Evolutionary conservation across 2,329 filamentous ascomycete genomes (phyloP).

Genomic region (Fusarium incarnatum): DNA sequence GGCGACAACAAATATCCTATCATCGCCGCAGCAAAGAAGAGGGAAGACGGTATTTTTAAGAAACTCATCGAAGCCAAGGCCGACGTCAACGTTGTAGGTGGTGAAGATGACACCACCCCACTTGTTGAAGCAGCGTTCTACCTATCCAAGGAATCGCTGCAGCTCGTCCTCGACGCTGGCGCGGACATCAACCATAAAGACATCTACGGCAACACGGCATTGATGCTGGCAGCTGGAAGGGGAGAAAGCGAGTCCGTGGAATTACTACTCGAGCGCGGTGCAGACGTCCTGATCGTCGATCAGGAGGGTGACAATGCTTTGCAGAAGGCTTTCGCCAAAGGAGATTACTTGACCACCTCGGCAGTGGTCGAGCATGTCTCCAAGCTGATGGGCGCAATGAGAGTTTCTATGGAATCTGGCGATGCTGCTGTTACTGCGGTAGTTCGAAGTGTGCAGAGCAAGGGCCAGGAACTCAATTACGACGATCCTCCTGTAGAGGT

Average conservation of each 20-base stretch:
- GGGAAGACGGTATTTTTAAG: constrained; percentile 52
- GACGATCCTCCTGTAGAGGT: not conserved
- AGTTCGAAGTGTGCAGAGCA: constrained; percentile 18
- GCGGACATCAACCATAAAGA: constrained; percentile 54
- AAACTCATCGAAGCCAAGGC: constrained; percentile 52
- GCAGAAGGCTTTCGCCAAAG: not conserved
- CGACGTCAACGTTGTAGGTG: constrained; percentile 52
- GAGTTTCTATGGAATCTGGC: constrained; percentile 16
- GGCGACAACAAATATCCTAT: constrained; percentile 52
- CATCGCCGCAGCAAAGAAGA: constrained; percentile 51
- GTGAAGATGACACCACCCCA: constrained; percentile 50
- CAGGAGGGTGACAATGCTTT: constrained; percentile 12
- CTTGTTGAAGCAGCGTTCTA: constrained; percentile 53
- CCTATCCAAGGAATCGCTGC: constrained; percentile 49
- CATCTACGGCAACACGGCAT: constrained; percentile 52
- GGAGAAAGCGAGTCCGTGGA: constrained; percentile 44
- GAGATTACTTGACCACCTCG: constrained; percentile 44
- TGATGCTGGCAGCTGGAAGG: constrained; percentile 52
- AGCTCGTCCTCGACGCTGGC: constrained; percentile 51
- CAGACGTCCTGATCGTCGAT: constrained; percentile 20
- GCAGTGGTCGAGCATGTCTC: constrained; percentile 50
- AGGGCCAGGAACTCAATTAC: constrained; percentile 32
- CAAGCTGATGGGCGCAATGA: constrained; percentile 23
- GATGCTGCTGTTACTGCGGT: constrained; percentile 26
- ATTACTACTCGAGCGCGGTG: constrained; percentile 25